Base-by-base conservation (phyloP, 83 land plant species). In the Diphasiastrum complanatum region DNA sequence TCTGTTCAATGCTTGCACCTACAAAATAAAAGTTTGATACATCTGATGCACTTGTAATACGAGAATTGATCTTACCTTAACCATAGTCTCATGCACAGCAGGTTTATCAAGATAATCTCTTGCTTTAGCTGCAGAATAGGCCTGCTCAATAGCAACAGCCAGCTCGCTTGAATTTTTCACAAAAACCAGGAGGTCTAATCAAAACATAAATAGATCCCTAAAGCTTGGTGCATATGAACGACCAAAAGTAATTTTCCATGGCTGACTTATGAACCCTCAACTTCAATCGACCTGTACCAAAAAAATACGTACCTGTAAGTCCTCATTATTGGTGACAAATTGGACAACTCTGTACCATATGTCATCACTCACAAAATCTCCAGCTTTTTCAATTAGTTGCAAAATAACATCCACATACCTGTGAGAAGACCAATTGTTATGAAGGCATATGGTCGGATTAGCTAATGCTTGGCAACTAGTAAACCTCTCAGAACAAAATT, bases 391-490 rank as follows among this genome's bases (percentile, higher is more conserved):
- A 67, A 95, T 89, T 54, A 95, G 72, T 71, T 95, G 99, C 67
- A 95, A 91, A 49, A 95, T 95, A 46, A 95, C 99, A 75, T 95
- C 93, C 8, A 95, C 97, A 77, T 95, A 95, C 99, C 99, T 95
- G 73, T 14, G 66, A 43, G 49, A 45, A 65, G 3, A 1, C 1
- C 10, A n/a, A n/a, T n/a, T n/a, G 19, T 6, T 43, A 38, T 14
- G 25, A 5, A 14, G 1, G 31, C 29, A 25, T 4, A 14, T 38
- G 22, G 5, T 10, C 43, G 5, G 26, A 18, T 4, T 5, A 5
- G 5, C 40, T 46, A 60, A 34, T 8, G 25, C 31, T 29, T 45
- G 43, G 1, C 53, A 5, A 25, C 35, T n/a, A 25, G 20, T 28
- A 4, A 23, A 11, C n/a, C n/a, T n/a, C n/a, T n/a, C n/a, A n/a